These are phyloP conservation scores for Alternaria arborescens DNA, from an alignment of 2,329 filamentous ascomycete genomes.

Conservation along the genomic window DNA sequence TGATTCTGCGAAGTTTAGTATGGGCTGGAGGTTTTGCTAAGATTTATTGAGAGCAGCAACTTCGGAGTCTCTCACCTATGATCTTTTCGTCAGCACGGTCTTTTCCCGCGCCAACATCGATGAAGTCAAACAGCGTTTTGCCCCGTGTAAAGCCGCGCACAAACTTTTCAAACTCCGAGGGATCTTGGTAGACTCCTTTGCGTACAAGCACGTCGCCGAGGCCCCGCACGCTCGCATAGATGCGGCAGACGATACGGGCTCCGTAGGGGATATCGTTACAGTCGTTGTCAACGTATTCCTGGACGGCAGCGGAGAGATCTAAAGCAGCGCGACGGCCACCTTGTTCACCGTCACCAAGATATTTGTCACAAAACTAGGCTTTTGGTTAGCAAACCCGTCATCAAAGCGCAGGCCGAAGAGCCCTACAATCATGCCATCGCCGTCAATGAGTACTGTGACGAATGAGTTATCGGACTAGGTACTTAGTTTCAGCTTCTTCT, in stretches of 20 bases:
- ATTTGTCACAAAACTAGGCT: constrained; percentile 58
- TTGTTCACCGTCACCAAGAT: constrained; percentile 59
- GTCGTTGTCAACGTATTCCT: constrained; percentile 52
- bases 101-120: constrained; percentile 58
- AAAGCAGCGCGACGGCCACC: constrained; percentile 64
- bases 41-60: background rate
- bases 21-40: background rate
- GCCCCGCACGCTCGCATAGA: constrained; percentile 64
- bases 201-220: constrained; percentile 59
- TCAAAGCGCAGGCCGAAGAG: background rate
- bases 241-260: constrained; percentile 59
- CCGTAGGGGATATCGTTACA: constrained; percentile 51
- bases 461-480: constrained; percentile 56
- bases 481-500: background rate
- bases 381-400: constrained; percentile 13
- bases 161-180: constrained; percentile 60
- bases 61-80: constrained; percentile 53
- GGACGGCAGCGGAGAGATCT: constrained; percentile 56
- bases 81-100: constrained; percentile 58
- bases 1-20: constrained; percentile 53
- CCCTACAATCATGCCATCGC: constrained; percentile 60
- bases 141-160: constrained; percentile 64
- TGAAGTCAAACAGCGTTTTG: constrained; percentile 55
- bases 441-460: constrained; percentile 64
- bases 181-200: constrained; percentile 56